Evolutionary conservation across 805 yeast genomes (phyloP), one percentile per base, ranked within the genome.

Genomic region (Metschnikowia anglica): DNA sequence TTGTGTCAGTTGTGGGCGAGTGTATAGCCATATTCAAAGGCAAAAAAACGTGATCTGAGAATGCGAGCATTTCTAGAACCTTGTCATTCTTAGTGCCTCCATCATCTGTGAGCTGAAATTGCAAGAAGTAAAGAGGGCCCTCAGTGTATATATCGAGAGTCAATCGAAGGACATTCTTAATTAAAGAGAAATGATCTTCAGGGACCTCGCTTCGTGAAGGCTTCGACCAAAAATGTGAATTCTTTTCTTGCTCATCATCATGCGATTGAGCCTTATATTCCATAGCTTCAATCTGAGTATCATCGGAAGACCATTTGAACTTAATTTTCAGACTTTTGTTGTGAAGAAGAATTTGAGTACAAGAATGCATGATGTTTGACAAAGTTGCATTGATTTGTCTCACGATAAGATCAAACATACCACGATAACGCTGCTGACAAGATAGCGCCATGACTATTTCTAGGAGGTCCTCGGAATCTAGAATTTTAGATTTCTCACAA

Each of bases 41-140:
- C 9, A 37, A 37, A 1, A 60, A 56, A 1, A 58, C 58, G 28
- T 66, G 66, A 11, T 49, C 53, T 7, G 61, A 52, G 39, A 57
- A 61, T 13, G 50, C 37, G 7, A 38, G 47, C 29, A 57, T 27
- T 20, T 36, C 39, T 13, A 27, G 25, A 33, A 33, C 47, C 11
- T 41, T 43, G 12, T 18, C 25, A 17, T 43, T 42, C n/a, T 11
- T 21, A 27, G 27, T 26, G 12, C 23, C 28, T 13, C 12, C 43
- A 7, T 28, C 20, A 10, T 16, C 13, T 12, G 16, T 2, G 12
- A 27, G 24, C 23, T 5, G 21, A 13, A 37, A 37, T 23, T 42
- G 41, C 31, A 65, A 65, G 45, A 63, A 70, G 18, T 60, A 49
- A 15, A 57, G 60, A 1, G 75, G 72, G 1, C 60, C 60, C 0